Evolutionary conservation across 768 basidiomycete species (phyloP), one percentile per base, ranked within the genome.

Genomic region (Thelephora aurantiotincta): DNA sequence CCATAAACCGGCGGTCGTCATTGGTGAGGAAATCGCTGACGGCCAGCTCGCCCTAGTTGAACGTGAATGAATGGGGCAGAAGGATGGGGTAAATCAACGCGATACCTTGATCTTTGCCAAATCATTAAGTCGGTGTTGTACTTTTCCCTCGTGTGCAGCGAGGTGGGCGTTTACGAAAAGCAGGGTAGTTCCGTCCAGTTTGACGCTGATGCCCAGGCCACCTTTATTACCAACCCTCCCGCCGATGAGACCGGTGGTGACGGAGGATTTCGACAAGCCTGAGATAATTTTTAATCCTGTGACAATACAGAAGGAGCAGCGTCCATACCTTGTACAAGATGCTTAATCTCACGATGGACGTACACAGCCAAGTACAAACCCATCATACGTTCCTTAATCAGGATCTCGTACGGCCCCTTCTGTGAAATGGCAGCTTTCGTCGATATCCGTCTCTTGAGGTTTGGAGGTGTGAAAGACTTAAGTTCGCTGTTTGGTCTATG

Each of bases 151-250:
- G 51, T 88, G 86, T 7, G 87, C 87, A 16, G 93, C 87, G 20
- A 96, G 68, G 62, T 97, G 93, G 0, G 88, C 84, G 55, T 94
- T 96, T 55, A 96, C 64, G 61, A 97, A 94, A 11, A 97, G 68
- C 41, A 96, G 71, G 0, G 88, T 83, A 19, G 77, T 80, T n/a
- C 80, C 82, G 43, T 77, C 79, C 16, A 97, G 68, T 54, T 90
- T 82, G 38, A 94, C 63, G 50, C 83, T 86, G 52, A 96, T 82
- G n/a, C 88, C 92, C 20, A 93, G 87, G 13, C 84, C 88, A 1
- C 93, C 77, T 59, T 97, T 97, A 60, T 97, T 97, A 5, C 93
- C 93, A 2, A 96, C 71, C 43, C 93, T 67, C 0, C 93, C 93
- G 2, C 89, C 89, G 22, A 94, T 87, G 19, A 96, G 67, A 3